Percentiles rank a stretch among this genome's conserved stretches.
Conservation (phyloP, 2,329 filamentous ascomycete species). For the Cytospora leucostoma region DNA sequence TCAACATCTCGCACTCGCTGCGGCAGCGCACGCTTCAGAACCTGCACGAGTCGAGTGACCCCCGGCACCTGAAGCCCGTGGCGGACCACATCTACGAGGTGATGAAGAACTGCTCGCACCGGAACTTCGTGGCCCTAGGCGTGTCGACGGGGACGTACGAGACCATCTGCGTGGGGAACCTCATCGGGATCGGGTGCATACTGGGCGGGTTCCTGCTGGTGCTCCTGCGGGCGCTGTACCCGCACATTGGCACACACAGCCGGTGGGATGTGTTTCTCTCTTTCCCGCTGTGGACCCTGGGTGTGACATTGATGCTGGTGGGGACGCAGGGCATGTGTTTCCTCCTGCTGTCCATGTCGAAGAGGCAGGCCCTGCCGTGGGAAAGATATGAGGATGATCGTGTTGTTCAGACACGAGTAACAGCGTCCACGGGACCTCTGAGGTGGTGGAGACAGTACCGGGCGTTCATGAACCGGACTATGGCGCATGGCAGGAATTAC, state of each 20-base stretch:
- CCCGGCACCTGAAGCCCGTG: conserved; percentile 43
- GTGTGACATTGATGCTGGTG: conserved; percentile 45
- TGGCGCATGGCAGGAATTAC: conserved; percentile 36
- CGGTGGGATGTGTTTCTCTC: conserved; percentile 45
- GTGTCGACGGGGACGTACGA: conserved; percentile 54
- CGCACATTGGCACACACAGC: conserved; percentile 41
- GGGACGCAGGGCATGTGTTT: conserved; percentile 51
- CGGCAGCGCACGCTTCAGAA: conserved; percentile 42
- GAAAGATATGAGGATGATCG: conserved; percentile 47
- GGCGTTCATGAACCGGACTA: conserved; percentile 19
- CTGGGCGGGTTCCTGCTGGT: conserved; percentile 43
- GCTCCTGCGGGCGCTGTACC: conserved; percentile 43
- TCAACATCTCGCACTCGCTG: conserved; percentile 48
- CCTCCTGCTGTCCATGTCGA: conserved; percentile 48
- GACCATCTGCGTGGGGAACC: conserved; percentile 49
- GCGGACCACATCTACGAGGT: conserved; percentile 50
- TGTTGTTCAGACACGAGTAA: background rate
- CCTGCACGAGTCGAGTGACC: conserved; percentile 41
- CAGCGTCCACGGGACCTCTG: conserved; percentile 14
- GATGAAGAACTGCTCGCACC: conserved; percentile 50
- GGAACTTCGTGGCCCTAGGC: conserved; percentile 55
- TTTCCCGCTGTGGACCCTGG: conserved; percentile 50
- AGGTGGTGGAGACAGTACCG: conserved; percentile 16
- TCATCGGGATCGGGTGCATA: conserved; percentile 45
- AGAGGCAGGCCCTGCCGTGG: conserved; percentile 50